Evolutionary conservation across 768 basidiomycete species (phyloP).

Genomic region (Rubroboletus satanas): DNA sequence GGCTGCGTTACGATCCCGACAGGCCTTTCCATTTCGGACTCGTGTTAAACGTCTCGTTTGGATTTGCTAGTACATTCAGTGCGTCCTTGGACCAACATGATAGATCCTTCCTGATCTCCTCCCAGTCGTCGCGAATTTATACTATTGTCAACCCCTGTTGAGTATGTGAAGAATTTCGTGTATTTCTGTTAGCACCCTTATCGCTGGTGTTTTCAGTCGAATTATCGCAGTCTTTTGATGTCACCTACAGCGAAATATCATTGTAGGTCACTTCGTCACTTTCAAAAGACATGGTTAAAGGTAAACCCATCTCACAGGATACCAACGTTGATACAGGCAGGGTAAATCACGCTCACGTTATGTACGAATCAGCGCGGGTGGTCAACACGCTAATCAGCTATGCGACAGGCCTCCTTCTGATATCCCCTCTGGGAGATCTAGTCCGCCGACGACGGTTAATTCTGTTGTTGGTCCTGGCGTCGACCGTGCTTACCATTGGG

Average conservation of each 20-base stretch:
- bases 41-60: constrained; percentile 55
- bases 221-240: constrained; percentile 38
- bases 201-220: constrained; percentile 18
- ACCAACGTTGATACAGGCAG: constrained; percentile 65
- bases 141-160: constrained; percentile 79
- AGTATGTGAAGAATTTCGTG: constrained; percentile 39
- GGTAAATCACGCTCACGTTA: constrained; percentile 36
- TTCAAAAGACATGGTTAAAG: not conserved
- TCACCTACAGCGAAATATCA: constrained; percentile 37
- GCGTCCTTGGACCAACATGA: not conserved
- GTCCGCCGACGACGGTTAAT: constrained; percentile 71
- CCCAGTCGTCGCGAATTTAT: constrained; percentile 67
- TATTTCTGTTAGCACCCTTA: not conserved
- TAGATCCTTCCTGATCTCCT: not conserved
- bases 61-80: constrained; percentile 52
- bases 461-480: constrained; percentile 50
- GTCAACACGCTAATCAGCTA: constrained; percentile 43
- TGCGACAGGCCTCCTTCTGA: constrained; percentile 65
- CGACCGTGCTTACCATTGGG: constrained; percentile 63
- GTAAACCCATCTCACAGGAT: constrained; percentile 38
- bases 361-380: not conserved
- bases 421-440: constrained; percentile 82
- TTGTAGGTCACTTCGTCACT: constrained; percentile 16
- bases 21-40: constrained; percentile 51
- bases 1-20: constrained; percentile 48